A percentile compares a stretch with the other conserved stretches of the same genome.
Conservation (phyloP, 2,329 filamentous ascomycete species). For the Neurospora sp. region DNA sequence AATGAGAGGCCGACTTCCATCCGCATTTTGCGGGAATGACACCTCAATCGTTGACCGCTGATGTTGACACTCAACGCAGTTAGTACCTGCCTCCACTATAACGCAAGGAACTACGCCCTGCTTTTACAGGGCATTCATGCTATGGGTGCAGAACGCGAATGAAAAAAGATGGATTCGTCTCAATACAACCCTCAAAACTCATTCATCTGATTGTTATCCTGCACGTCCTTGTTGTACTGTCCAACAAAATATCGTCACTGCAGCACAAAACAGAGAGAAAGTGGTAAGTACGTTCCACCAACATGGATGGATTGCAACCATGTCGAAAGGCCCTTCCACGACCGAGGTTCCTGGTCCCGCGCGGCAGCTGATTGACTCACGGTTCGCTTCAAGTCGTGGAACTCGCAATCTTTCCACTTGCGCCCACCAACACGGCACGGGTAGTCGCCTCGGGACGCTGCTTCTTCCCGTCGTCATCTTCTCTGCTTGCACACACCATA, state of each 20-base stretch:
- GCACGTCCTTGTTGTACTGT: too few species aligned
- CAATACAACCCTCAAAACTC: background rate
- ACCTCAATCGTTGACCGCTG: conserved; percentile 7
- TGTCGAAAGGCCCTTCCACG: background rate
- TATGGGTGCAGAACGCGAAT: background rate
- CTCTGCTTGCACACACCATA: background rate
- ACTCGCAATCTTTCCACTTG: background rate
- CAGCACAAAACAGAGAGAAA: background rate
- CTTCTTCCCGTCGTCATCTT: background rate
- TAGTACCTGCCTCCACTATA: background rate
- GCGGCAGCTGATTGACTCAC: background rate
- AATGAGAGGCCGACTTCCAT: conserved; percentile 5
- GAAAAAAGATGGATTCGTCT: background rate
- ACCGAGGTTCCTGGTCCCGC: background rate
- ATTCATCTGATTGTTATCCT: background rate
- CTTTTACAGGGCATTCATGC: background rate
- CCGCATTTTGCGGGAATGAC: conserved; percentile 8
- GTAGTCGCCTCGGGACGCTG: background rate
- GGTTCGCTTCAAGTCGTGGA: background rate
- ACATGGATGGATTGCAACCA: background rate
- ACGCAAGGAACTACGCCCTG: background rate
- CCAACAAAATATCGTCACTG: background rate
- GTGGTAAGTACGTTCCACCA: background rate
- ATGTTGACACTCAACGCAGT: background rate
- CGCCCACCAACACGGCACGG: background rate